These are phyloP conservation scores for Macrocybe gigantea DNA, from an alignment of 768 basidiomycete genomes.

Conservation along the genomic window DNA sequence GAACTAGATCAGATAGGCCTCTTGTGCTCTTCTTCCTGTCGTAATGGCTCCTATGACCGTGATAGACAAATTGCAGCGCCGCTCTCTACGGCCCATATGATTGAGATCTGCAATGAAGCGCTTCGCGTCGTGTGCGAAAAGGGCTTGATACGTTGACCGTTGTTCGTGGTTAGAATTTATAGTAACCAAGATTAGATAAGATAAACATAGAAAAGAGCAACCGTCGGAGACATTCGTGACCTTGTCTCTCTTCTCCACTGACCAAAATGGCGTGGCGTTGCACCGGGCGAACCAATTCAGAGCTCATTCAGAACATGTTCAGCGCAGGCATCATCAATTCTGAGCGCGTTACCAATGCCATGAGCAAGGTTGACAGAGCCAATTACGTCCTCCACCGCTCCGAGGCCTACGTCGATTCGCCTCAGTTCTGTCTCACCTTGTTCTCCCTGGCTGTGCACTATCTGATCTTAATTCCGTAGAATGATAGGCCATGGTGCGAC, in stretches of 20 bases:
- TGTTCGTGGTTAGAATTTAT: background rate
- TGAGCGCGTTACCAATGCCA: slow-evolving; percentile 40
- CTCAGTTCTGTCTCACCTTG: slow-evolving; percentile 40
- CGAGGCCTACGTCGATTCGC: slow-evolving; percentile 74
- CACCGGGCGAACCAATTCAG: slow-evolving; percentile 60
- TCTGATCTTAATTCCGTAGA: slow-evolving; percentile 25
- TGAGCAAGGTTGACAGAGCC: slow-evolving; percentile 62
- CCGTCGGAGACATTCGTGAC: background rate
- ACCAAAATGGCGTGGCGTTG: slow-evolving; percentile 79
- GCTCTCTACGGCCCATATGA: too few relatives aligned
- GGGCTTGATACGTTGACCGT: background rate
- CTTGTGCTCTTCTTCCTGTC: slow-evolving; percentile 43
- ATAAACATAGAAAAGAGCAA: background rate
- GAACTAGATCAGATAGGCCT: slow-evolving; percentile 7
- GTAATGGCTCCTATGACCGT: slow-evolving; percentile 39
- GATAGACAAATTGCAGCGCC: background rate
- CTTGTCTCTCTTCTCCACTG: background rate
- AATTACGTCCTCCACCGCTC: slow-evolving; percentile 50
- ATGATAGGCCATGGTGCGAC: slow-evolving; percentile 82
- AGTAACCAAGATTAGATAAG: background rate
- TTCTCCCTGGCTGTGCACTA: background rate
- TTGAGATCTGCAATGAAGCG: background rate
- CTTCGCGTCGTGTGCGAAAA: background rate
- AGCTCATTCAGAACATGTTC: slow-evolving; percentile 68
- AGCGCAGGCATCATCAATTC: slow-evolving; percentile 32